phyloP scores from a whole-genome alignment of 2,329 filamentous ascomycete genomes.

The Ceratocystis variospora region DNA sequence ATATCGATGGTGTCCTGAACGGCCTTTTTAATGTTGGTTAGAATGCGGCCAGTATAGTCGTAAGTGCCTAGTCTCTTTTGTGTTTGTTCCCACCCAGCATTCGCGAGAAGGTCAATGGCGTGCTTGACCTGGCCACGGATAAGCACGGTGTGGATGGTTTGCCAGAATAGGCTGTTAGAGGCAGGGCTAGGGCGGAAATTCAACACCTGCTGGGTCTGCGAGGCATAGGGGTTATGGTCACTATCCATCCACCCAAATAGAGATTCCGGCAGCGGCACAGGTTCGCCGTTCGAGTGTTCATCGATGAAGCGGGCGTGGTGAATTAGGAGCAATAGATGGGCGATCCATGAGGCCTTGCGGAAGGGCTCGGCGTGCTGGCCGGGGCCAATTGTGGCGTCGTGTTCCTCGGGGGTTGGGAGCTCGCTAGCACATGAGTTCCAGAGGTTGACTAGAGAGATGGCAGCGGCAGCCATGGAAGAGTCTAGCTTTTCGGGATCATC shows the following conservation, averaged over 20 bases:
- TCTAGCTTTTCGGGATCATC: constrained; percentile 45
- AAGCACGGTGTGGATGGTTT: constrained; percentile 58
- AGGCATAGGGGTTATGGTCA: constrained; percentile 57
- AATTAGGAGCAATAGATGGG: constrained; percentile 61
- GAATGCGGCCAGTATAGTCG: constrained; percentile 59
- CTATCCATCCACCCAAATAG: constrained; percentile 71
- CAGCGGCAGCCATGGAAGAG: constrained; percentile 40
- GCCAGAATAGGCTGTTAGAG: constrained; percentile 70
- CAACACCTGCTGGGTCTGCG: constrained; percentile 52
- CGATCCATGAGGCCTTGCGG: constrained; percentile 66
- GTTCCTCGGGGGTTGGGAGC: constrained; percentile 37
- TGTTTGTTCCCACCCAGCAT: constrained; percentile 67
- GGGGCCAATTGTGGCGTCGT: constrained; percentile 50
- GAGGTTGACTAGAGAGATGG: constrained; percentile 37
- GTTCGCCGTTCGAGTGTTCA: constrained; percentile 29
- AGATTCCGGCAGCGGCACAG: constrained; percentile 54
- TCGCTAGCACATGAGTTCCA: constrained; percentile 43
- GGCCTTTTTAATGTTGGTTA: constrained; percentile 65
- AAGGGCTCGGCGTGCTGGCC: constrained; percentile 48
- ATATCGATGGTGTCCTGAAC: constrained; percentile 54
- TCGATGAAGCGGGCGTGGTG: constrained; percentile 48
- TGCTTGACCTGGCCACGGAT: constrained; percentile 60
- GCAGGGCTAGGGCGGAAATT: constrained; percentile 57
- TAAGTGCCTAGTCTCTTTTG: constrained; percentile 50
- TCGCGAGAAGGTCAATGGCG: constrained; percentile 53